These are phyloP conservation scores for Cornus suecica DNA, from an alignment of 148 eudicot species.

Conservation along the genomic window DNA sequence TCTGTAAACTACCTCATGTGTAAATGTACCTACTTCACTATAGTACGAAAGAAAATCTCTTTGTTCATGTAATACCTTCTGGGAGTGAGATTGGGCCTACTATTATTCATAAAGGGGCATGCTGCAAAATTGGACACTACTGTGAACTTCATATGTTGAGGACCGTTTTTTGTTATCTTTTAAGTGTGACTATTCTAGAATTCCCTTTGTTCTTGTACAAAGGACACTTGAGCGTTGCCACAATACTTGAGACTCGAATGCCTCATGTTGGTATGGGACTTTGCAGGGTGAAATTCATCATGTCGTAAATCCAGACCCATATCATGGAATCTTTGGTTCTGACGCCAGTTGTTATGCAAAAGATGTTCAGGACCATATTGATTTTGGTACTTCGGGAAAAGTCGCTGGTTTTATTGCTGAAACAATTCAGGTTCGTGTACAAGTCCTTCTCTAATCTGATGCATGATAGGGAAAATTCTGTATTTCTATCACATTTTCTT, in stretches of 20 bases:
- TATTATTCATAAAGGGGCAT: background rate
- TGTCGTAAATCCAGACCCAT: constrained; percentile 93
- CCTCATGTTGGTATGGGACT: constrained; percentile 5
- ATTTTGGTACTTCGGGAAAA: constrained; percentile 86
- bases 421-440: constrained; percentile 76
- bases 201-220: background rate
- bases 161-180: background rate
- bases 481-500: background rate
- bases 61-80: background rate
- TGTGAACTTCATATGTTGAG: background rate
- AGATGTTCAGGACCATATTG: constrained; percentile 89
- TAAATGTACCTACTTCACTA: background rate
- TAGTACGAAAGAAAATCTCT: background rate
- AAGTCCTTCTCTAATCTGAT: background rate
- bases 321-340: constrained; percentile 85
- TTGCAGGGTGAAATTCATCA: constrained; percentile 95
- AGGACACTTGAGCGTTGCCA: background rate
- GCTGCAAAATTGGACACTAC: background rate
- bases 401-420: constrained; percentile 99
- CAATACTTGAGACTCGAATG: background rate
- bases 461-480: background rate
- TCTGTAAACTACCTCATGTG: background rate
- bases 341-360: constrained; percentile 70
- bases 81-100: background rate
- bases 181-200: background rate